Base-by-base conservation (phyloP, 2,329 filamentous ascomycete species). In the Microdochium bolleyi region DNA sequence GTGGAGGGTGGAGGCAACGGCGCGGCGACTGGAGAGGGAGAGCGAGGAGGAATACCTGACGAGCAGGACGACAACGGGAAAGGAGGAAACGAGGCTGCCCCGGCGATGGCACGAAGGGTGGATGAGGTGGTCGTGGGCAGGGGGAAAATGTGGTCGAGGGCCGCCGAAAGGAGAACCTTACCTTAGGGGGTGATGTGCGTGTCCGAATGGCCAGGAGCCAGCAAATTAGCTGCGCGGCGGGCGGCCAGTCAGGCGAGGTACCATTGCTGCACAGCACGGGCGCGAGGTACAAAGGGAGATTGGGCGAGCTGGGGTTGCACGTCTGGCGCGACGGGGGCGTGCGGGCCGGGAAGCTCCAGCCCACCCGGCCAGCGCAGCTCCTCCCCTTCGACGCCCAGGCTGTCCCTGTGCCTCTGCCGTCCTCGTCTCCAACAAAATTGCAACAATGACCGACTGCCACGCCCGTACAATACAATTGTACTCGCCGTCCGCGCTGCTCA, bases 241-340 rank as follows among this genome's bases (percentile, higher is more conserved):
- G 41, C 41, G 16, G 41, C 41, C 14, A 46, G 14, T 7, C 16
- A 19, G 14, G 41, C 41, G 7, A 46, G 19, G 41, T 46, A 46
- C 19, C 41, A 19, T 22, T 11, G 14, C 41, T 22, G 41, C 41
- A 19, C n/a, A 3, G n/a, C 10, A 19, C 41, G 13, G 41, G 41
- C 41, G 41, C n/a, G 41, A 46, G 41, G 41, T 46, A 46, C 41
- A 46, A 46, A 46, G 41, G 41, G 41, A 46, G 41, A 46, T 46
- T 46, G 41, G 41, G 41, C 41, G 41, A 24, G 41, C 41, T 46
- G 41, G 41, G 41, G 41, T 46, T 19, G 41, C 41, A 46, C 41
- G 41, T 13, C 41, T 46, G 41, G 41, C 41, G 41, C 41, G 41
- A 46, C 41, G 41, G 41, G 41, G 41, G 19, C 41, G 41, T 46